Conservation (phyloP, 73 alveolate species). For the Symbiodinium natans region DNA sequence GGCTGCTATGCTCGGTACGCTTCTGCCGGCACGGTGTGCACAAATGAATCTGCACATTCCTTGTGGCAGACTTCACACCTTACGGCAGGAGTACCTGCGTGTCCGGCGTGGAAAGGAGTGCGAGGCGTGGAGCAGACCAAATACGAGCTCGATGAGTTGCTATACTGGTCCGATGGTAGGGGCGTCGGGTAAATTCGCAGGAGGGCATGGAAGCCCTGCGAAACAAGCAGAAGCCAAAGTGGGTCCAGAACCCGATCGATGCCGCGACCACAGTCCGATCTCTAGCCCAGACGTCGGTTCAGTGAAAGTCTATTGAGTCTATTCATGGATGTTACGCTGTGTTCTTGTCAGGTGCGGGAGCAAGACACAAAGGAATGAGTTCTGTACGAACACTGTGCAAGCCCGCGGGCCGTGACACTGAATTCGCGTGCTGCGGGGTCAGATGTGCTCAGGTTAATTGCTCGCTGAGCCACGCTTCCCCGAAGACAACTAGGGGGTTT, state of each 20-base stretch:
- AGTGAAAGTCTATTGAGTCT: too few species aligned
- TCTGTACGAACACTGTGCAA: too few species aligned
- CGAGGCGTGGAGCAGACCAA: neutral
- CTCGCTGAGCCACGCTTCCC: neutral
- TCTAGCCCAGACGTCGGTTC: too few species aligned
- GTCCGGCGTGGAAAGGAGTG: conserved; percentile 85
- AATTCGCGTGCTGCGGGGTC: neutral
- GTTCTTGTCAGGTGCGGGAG: conserved; percentile 3
- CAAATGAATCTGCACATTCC: too few species aligned
- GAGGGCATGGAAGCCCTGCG: conserved; percentile 69
- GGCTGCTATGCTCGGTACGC: too few species aligned
- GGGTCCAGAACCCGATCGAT: conserved; percentile 76
- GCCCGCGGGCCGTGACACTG: too few species aligned
- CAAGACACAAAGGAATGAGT: too few species aligned
- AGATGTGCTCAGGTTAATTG: neutral
- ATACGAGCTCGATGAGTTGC: neutral
- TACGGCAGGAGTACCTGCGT: conserved; percentile 26
- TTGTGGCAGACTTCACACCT: too few species aligned
- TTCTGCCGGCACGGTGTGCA: too few species aligned
- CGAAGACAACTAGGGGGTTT: neutral
- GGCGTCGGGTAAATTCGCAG: neutral
- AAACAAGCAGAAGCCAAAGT: conserved; percentile 54
- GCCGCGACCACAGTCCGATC: too few species aligned
- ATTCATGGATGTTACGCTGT: too few species aligned
- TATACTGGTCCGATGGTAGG: neutral